Base-by-base conservation (phyloP, 2,329 filamentous ascomycete species). In the Cladophialophora carrionii region DNA sequence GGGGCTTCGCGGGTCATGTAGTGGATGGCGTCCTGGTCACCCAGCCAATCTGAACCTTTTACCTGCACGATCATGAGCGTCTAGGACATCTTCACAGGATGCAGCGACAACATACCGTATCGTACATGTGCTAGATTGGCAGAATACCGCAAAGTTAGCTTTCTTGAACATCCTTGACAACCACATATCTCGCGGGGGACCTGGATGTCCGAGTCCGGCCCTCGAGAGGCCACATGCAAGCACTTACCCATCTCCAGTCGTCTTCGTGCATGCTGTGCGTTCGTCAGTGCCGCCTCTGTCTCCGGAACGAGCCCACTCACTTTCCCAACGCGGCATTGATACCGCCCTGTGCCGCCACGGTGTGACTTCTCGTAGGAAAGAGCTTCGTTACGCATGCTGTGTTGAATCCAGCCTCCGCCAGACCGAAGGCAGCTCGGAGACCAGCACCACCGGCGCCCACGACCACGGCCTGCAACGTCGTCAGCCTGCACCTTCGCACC, bases 391-490 rank as follows among this genome's bases (percentile, higher is more conserved):
- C 82, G 77, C 86, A 88, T 67, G 86, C 86, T 66, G 85, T 88
- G 71, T 88, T 86, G 72, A 88, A 83, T 8, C 86, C 86, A 69
- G 84, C 83, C 57, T 88, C 85, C 34, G 86, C 85, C 49, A 88
- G 79, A 71, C 86, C 86, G 71, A 88, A 85, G 64, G 86, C 85
- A 58, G 86, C 86, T 72, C 86, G 82, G 48, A 88, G 78, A 73
- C 86, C 86, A 67, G 86, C 85, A 73, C 86, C 86, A 68, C 86
- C 86, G 67, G 86, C 86, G 73, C 82, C 82, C 61, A 84, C 92
- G 67, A 99, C 95, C 73, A 99, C 85, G 29, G 69, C 68, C 90
- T 98, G 17, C 95, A 81, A 97, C 98, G 82, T 98, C 92, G 82
- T 99, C 95, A 60, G 79, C 95, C 57, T 58, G 46, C 4, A 5